Evolutionary conservation across 495 filamentous ascomycete genomes (phyloP).

Genomic region (Paragyromitra xinjiangensis): DNA sequence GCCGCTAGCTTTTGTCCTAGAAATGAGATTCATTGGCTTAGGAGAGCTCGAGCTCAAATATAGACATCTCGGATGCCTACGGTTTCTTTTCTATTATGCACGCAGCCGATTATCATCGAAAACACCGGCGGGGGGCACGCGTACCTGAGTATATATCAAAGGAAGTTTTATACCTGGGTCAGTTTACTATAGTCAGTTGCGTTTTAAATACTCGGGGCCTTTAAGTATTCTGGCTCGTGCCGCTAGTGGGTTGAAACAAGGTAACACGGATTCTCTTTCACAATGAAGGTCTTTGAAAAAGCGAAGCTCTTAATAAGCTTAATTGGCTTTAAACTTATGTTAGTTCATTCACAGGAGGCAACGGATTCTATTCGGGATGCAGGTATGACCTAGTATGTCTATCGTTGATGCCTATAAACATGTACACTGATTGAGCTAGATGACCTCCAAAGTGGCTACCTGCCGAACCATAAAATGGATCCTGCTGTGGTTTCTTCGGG

Average conservation of each 20-base stretch:
- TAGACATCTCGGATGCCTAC: not conserved
- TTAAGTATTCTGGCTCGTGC: constrained; percentile 17
- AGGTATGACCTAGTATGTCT: not conserved
- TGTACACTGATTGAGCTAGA: constrained; percentile 19
- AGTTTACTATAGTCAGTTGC: not conserved
- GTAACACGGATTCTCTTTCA: not conserved
- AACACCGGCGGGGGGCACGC: not conserved
- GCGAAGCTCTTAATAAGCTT: not conserved
- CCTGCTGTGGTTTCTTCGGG: constrained; percentile 34
- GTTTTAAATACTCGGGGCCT: not conserved
- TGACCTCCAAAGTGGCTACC: constrained; percentile 42
- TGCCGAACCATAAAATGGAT: constrained; percentile 49
- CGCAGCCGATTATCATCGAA: not conserved
- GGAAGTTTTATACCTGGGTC: not conserved
- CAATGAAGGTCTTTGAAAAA: not conserved
- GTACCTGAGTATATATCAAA: not conserved
- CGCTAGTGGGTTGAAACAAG: not conserved
- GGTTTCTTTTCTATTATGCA: not conserved
- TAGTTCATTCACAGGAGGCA: constrained; percentile 11
- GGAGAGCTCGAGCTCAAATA: not conserved
- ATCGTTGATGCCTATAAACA: not conserved
- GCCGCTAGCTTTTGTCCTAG: not conserved
- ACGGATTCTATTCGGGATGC: constrained; percentile 25
- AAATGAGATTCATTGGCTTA: no score
- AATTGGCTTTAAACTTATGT: not conserved